Evolutionary conservation across 352 stramenopile genomes (phyloP), one percentile per base, ranked within the genome.

Genomic region (Globisporangium iwayamae): DNA sequence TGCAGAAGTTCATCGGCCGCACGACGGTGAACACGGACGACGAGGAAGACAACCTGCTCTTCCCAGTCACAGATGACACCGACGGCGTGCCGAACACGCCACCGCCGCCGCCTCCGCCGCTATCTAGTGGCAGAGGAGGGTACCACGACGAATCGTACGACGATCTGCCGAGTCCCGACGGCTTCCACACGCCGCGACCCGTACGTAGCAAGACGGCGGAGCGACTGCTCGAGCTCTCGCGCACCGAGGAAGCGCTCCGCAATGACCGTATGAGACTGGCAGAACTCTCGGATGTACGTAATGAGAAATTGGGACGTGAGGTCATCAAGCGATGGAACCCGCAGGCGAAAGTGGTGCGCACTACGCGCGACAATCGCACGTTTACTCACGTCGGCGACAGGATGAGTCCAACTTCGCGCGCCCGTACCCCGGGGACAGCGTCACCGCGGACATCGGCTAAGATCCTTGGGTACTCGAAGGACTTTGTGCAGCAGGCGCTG

Each of bases 261-360:
- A 85, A 72, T 8, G 83, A 95, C 57, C 84, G 86, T 47, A 93
- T 95, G 86, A 60, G 72, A 20, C 65, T 93, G 2, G 83, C 84
- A 4, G 86, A 95, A 52, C 75, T 95, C 20, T 91, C 81, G 60
- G 78, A 91, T 56, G 77, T 88, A 52, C 79, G 83, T 36, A 79
- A 80, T 43, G 74, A 85, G 53, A 77, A 80, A 56, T 56, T 79
- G 2, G 68, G 67, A 2, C 61, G 69, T 4, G 72, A 69, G 5
- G 75, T 73, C 18, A 77, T 83, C 48, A 57, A 62, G 32, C 69
- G 71, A 45, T 84, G 78, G 76, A 79, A 85, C 43, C 76, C 74
- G 14, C 28, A 80, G 11, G 75, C 74, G 2, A 79, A 81, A 45
- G 59, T 65, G 10, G 56, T 65, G 25, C 70, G 56, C 18, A 58